Conservation (phyloP, 352 stramenopile species). For the Pythium rishiriense region DNA sequence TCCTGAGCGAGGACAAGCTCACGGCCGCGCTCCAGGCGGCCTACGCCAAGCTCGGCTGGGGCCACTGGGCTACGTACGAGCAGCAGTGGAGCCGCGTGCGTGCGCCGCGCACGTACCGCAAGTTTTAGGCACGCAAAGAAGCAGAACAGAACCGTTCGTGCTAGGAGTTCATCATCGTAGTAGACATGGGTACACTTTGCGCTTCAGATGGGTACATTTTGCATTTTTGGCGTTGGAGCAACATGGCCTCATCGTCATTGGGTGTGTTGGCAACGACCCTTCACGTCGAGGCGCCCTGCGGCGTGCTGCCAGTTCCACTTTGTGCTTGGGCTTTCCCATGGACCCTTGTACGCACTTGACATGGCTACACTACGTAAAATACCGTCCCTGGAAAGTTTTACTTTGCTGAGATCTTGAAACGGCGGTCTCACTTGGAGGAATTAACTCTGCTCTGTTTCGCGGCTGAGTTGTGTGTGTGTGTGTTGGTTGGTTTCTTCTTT, state of each 20-base stretch:
- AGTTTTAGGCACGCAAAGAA: constrained; percentile 42
- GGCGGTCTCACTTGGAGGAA: neutral
- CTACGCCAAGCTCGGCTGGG: constrained; percentile 50
- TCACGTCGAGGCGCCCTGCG: too few relatives aligned
- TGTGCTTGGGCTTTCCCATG: too few relatives aligned
- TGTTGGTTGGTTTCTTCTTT: neutral
- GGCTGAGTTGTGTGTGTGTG: too few relatives aligned
- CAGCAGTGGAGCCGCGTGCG: constrained; percentile 62
- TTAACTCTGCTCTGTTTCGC: neutral
- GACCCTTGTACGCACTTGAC: too few relatives aligned
- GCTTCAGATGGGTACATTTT: too few relatives aligned
- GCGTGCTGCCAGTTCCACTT: too few relatives aligned
- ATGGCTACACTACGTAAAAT: neutral
- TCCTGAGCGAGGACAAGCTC: constrained; percentile 60
- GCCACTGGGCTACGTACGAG: constrained; percentile 57
- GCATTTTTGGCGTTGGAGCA: too few relatives aligned
- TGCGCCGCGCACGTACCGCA: constrained; percentile 50
- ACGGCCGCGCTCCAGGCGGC: constrained; percentile 41
- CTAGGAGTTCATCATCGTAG: constrained; percentile 3
- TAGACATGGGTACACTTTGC: neutral
- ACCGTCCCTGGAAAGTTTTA: neutral
- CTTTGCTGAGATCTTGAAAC: constrained; percentile 11
- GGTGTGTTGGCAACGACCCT: too few relatives aligned
- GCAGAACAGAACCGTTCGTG: neutral
- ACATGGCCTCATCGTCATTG: too few relatives aligned